Evolutionary conservation across 2,329 filamentous ascomycete species (phyloP).

Genomic region (Botrytis aclada): DNA sequence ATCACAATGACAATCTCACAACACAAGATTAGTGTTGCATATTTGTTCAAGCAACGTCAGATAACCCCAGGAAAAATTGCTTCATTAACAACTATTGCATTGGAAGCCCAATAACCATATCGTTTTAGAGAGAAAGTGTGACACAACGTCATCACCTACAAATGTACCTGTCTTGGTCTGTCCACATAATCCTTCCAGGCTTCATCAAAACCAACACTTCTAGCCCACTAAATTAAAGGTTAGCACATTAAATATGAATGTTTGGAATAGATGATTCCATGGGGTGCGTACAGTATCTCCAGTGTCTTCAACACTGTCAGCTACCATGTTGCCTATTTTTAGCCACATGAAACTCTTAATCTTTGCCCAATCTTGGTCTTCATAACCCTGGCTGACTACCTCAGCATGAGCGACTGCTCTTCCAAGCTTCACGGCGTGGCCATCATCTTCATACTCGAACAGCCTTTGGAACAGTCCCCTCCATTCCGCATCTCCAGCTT

Average conservation of each 20-base stretch:
- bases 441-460: conserved; percentile 63
- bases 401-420: conserved; percentile 67
- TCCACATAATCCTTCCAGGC: conserved; percentile 54
- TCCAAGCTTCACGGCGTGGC: conserved; percentile 74
- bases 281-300: conserved; percentile 34
- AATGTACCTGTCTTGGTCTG: conserved; percentile 24
- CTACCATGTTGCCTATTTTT: conserved; percentile 56
- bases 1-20: neutral
- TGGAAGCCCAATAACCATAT: neutral
- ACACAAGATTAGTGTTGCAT: neutral
- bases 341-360: conserved; percentile 59
- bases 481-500: conserved; percentile 32
- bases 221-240: conserved; percentile 50
- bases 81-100: too few species aligned
- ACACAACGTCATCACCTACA: conserved; percentile 19
- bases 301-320: conserved; percentile 57
- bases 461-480: conserved; percentile 48
- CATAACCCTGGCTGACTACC: conserved; percentile 47
- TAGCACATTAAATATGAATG: neutral
- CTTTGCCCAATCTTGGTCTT: conserved; percentile 48
- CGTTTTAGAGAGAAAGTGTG: neutral
- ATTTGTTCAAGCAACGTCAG: neutral
- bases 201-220: conserved; percentile 59
- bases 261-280: neutral
- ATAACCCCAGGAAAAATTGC: neutral